Conservation (phyloP, 371 early-diverging fungal genomes). For the Entomophthora muscae region DNA sequence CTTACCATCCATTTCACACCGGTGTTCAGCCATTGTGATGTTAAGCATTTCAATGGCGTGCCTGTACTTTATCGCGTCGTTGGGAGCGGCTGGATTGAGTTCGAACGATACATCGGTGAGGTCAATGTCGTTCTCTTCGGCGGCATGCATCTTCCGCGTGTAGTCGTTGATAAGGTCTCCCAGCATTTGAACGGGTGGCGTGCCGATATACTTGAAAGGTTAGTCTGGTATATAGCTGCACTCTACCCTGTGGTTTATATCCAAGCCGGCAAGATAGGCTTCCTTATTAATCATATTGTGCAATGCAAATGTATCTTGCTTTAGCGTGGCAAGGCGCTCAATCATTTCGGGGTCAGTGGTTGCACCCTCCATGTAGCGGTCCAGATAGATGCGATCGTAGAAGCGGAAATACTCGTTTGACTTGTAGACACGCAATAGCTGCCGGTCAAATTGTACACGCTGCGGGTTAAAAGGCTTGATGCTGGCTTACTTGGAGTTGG, state of each 20-base stretch:
- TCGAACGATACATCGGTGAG: neutral
- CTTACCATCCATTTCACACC: neutral
- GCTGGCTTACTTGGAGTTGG: conserved; percentile 25
- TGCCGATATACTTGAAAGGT: neutral
- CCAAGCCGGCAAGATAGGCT: neutral
- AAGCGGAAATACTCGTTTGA: conserved; percentile 38
- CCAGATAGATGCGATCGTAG: conserved; percentile 30
- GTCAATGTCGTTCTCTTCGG: neutral
- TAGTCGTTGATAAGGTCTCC: neutral
- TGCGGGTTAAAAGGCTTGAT: conserved; percentile 9
- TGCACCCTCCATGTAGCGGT: conserved; percentile 28
- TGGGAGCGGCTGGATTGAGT: neutral
- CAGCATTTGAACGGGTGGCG: neutral
- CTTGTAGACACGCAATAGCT: conserved; percentile 35
- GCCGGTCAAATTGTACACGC: conserved; percentile 47
- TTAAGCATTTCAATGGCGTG: neutral
- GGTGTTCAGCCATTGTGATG: too few species aligned
- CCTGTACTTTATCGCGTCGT: neutral
- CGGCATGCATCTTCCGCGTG: neutral
- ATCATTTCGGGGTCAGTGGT: conserved; percentile 15
- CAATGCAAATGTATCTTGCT: neutral
- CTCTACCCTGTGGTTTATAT: neutral
- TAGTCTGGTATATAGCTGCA: neutral
- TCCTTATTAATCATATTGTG: neutral
- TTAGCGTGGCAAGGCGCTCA: neutral